Base-by-base conservation (phyloP, 2,329 filamentous ascomycete genomes). In the Fusarium metavorans region DNA sequence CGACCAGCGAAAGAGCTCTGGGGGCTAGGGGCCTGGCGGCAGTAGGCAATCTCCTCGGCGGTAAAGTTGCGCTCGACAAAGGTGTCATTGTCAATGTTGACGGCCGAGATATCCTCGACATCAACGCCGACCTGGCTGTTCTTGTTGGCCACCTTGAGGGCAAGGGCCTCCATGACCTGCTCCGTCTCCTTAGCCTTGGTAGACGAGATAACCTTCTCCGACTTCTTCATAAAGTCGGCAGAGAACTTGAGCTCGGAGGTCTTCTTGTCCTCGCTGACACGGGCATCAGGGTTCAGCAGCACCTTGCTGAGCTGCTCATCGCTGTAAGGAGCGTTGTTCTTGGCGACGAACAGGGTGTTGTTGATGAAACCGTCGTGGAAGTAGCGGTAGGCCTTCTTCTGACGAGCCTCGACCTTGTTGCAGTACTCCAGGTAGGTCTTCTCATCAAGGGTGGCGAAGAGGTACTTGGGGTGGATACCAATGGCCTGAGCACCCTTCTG, bases 281-380 rank as follows among this genome's bases (percentile, higher is more conserved):
- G 95, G 66, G 95, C 95, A 70, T 95, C 92, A 6, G 97, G 97
- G 89, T 99, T 98, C 76, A 99, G 91, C 85, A 98, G 95, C 76
- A 99, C 93, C 74, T 92, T 90, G 83, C 91, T 90, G 85, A 97
- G 93, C 86, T 97, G 94, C 67, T 94, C 92, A 64, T 98, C 95
- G 54, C 92, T 92, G 86, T 98, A 99, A 52, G 97, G 97, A 52
- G 95, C 89, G 83, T 95, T 92, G 81, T 90, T 90, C 92, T 99
- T 99, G 83, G 97, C 95, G 73, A 97, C 95, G 85, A 99, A 99
- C 84, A 99, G 90, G 75, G 92, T 94, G 89, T 99, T 98, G 89
- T 97, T 98, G 89, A 98, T 95, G 83, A 99, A 89, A 73, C 96
- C 95, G 80, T 98, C 97, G 87, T 99, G 97, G 92, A 97, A 98